These are phyloP conservation scores for Cicer judaicum DNA, from an alignment of 306 rosid genomes.

Conservation along the genomic window DNA sequence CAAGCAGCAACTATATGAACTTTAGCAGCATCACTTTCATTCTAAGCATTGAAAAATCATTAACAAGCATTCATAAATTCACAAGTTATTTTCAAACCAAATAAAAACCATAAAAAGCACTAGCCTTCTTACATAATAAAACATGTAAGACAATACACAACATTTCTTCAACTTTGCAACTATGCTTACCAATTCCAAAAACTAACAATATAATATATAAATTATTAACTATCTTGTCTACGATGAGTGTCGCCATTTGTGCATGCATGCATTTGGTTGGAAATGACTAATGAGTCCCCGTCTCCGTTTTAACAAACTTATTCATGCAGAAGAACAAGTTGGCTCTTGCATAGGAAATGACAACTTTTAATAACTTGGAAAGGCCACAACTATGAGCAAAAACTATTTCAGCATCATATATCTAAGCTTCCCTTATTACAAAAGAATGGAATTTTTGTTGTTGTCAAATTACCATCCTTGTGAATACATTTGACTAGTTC, in stretches of 20 bases:
- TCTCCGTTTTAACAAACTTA: neutral
- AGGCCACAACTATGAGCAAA: neutral
- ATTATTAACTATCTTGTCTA: neutral
- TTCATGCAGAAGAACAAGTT: neutral
- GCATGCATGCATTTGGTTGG: neutral
- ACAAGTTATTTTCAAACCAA: slow-evolving; percentile 21
- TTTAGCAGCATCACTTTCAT: slow-evolving; percentile 65
- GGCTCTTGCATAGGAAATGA: too few relatives aligned
- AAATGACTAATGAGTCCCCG: neutral
- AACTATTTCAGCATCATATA: neutral
- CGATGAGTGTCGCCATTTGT: slow-evolving; percentile 3
- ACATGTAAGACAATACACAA: neutral
- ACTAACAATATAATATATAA: slow-evolving; percentile 17
- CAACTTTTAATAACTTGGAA: neutral
- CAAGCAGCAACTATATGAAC: slow-evolving; percentile 70
- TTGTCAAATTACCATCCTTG: neutral
- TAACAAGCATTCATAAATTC: slow-evolving; percentile 11
- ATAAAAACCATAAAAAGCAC: neutral
- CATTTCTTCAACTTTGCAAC: neutral
- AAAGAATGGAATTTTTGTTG: too few relatives aligned
- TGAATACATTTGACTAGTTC: neutral
- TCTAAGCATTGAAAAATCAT: slow-evolving; percentile 52
- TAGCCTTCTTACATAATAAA: neutral
- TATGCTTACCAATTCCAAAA: slow-evolving; percentile 25
- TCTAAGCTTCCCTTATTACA: neutral